These are phyloP conservation scores for Rhynchospora tenuis DNA, from an alignment of 176 grass and related monocot genomes.

Conservation along the genomic window DNA sequence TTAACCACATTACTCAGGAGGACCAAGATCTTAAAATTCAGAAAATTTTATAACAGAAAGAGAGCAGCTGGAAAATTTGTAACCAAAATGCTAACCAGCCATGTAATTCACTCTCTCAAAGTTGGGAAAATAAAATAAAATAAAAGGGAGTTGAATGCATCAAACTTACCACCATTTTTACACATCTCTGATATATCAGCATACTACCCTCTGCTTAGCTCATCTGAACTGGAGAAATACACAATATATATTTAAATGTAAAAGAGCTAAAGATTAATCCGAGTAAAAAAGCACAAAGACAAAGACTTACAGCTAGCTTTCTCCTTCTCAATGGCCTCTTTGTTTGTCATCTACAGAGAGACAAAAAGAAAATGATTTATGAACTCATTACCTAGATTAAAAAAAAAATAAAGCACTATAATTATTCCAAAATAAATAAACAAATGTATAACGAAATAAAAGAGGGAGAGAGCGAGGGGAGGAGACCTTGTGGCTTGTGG, in stretches of 20 bases:
- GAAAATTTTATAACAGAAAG: background rate
- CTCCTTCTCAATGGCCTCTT: constrained; percentile 54
- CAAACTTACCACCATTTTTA: constrained; percentile 70
- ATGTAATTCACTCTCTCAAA: background rate
- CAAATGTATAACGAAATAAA: background rate
- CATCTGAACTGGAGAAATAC: constrained; percentile 63
- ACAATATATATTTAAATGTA: background rate
- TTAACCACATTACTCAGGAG: background rate
- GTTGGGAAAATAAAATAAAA: background rate
- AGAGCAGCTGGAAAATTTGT: background rate
- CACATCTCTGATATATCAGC: constrained; percentile 61
- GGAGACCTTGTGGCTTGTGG: constrained; percentile 35
- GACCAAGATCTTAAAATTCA: background rate
- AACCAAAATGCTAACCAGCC: background rate
- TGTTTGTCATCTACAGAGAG: constrained; percentile 29
- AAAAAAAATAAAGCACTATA: background rate
- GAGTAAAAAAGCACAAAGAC: background rate
- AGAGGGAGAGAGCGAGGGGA: background rate
- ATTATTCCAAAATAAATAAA: background rate
- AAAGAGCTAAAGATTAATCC: background rate
- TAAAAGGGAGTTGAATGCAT: background rate
- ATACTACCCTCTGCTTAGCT: constrained; percentile 70
- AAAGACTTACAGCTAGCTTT: constrained; percentile 72
- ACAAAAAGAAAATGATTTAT: background rate
- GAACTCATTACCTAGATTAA: background rate